Percentiles rank a stretch among this genome's conserved stretches.
Conservation (phyloP, 495 filamentous ascomycete species). For the Bathelium albidoporum region DNA sequence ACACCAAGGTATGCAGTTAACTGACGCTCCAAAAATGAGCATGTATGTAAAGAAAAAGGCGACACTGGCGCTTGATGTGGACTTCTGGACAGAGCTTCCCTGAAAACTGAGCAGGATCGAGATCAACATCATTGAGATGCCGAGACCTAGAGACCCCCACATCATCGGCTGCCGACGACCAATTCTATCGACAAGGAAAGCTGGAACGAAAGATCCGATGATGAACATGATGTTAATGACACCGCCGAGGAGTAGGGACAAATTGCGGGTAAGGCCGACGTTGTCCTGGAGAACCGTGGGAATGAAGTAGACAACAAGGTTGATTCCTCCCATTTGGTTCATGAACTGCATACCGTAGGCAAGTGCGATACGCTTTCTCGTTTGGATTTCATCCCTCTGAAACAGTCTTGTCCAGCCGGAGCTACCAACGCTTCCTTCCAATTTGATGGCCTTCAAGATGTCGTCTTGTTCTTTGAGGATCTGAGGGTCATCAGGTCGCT, state of each 20-base stretch:
- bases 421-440: conserved; percentile 36
- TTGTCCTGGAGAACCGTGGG: conserved; percentile 25
- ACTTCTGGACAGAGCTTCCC: conserved; percentile 17
- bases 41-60: conserved; percentile 43
- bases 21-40: conserved; percentile 39
- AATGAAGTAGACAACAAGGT: conserved; percentile 28
- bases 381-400: conserved; percentile 41
- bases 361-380: conserved; percentile 41
- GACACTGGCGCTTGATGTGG: conserved; percentile 32
- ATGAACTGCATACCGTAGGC: conserved; percentile 37
- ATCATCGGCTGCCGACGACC: conserved; percentile 47
- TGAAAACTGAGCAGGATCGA: conserved; percentile 41
- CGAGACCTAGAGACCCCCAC: conserved; percentile 40
- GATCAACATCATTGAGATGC: conserved; percentile 43
- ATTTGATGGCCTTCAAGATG: conserved; percentile 37
- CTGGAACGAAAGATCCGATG: conserved; percentile 38
- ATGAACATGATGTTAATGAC: conserved; percentile 26
- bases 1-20: conserved; percentile 40
- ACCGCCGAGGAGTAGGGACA: conserved; percentile 26
- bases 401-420: conserved; percentile 41
- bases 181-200: conserved; percentile 36
- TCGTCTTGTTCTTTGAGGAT: conserved; percentile 36
- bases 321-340: conserved; percentile 26
- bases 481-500: conserved; percentile 7
- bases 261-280: conserved; percentile 22